Percentiles rank a stretch among this genome's conserved stretches.
phyloP scores from a whole-genome alignment of 2,329 filamentous ascomycete genomes.

The Scedosporium minutisporum region DNA sequence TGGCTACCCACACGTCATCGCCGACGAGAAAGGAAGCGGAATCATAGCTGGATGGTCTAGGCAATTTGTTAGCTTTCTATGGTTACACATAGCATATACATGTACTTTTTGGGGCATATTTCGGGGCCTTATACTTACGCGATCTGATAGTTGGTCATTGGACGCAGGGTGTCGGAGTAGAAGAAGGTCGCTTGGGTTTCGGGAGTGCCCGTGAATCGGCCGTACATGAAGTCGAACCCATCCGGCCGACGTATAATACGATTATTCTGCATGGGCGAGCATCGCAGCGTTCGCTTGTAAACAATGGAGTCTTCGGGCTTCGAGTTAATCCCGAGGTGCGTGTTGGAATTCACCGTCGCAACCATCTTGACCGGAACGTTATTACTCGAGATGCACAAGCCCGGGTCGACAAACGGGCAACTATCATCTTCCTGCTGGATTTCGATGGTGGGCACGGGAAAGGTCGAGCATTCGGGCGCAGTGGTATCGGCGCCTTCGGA shows the following conservation, averaged over 20 bases:
- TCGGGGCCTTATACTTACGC: neutral
- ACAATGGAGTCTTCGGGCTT: neutral
- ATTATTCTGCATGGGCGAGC: constrained; percentile 6
- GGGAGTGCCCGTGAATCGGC: neutral
- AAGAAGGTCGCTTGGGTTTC: constrained; percentile 4
- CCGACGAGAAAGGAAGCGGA: constrained; percentile 2
- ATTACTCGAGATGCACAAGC: constrained; percentile 3
- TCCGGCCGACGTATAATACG: neutral
- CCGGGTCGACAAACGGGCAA: constrained; percentile 2
- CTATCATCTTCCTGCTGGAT: neutral
- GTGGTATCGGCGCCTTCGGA: constrained; percentile 1
- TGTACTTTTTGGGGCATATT: neutral
- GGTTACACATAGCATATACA: neutral
- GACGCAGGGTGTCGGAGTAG: neutral
- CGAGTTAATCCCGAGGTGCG: constrained; percentile 5
- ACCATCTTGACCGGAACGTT: constrained; percentile 2
- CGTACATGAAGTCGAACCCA: constrained; percentile 5
- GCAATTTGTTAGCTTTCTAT: neutral
- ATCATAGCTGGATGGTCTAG: neutral
- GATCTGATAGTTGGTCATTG: neutral
- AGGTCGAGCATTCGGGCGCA: neutral
- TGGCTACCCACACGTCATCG: neutral
- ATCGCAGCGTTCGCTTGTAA: constrained; percentile 1
- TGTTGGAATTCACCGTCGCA: constrained; percentile 6
- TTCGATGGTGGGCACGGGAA: constrained; percentile 1